These are phyloP conservation scores for Monascus purpureus DNA, from an alignment of 495 filamentous ascomycete species.

Conservation along the genomic window DNA sequence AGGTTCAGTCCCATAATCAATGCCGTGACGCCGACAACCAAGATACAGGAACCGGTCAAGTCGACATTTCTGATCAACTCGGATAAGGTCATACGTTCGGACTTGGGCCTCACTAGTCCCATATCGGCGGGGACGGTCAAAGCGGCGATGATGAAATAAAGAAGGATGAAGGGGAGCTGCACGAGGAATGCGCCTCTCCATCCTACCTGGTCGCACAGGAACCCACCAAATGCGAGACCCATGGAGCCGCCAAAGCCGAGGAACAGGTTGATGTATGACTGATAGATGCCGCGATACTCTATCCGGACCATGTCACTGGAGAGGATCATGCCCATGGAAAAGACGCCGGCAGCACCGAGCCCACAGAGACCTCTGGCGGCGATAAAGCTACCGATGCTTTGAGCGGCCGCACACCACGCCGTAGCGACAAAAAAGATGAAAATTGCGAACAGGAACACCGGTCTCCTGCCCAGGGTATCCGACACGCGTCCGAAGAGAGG, in stretches of 20 bases:
- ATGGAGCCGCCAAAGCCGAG: slow-evolving; percentile 49
- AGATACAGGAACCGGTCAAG: slow-evolving; percentile 46
- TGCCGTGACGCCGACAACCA: slow-evolving; percentile 49
- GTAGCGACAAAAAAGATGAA: slow-evolving; percentile 52
- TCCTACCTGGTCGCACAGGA: slow-evolving; percentile 57
- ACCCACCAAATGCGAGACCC: slow-evolving; percentile 59
- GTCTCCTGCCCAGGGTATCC: slow-evolving; percentile 58
- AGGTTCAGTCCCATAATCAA: slow-evolving; percentile 64
- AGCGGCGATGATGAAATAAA: slow-evolving; percentile 42
- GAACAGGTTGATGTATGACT: slow-evolving; percentile 61
- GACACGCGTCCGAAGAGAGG: slow-evolving; percentile 60
- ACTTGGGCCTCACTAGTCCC: slow-evolving; percentile 35
- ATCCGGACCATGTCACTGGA: slow-evolving; percentile 63
- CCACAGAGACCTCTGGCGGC: slow-evolving; percentile 59
- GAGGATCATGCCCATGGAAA: slow-evolving; percentile 59
- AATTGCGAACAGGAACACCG: slow-evolving; percentile 50
- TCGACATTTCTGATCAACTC: slow-evolving; percentile 56
- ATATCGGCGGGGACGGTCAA: slow-evolving; percentile 46
- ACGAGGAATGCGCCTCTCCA: slow-evolving; percentile 61
- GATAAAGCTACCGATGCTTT: slow-evolving; percentile 60
- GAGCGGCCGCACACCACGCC: slow-evolving; percentile 57
- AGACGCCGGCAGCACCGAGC: slow-evolving; percentile 58
- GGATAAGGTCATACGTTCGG: slow-evolving; percentile 30
- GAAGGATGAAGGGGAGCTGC: slow-evolving; percentile 49
- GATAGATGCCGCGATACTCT: slow-evolving; percentile 58